These are phyloP conservation scores for Lentithecium fluviatile DNA, from an alignment of 495 filamentous ascomycete genomes.

Conservation along the genomic window DNA sequence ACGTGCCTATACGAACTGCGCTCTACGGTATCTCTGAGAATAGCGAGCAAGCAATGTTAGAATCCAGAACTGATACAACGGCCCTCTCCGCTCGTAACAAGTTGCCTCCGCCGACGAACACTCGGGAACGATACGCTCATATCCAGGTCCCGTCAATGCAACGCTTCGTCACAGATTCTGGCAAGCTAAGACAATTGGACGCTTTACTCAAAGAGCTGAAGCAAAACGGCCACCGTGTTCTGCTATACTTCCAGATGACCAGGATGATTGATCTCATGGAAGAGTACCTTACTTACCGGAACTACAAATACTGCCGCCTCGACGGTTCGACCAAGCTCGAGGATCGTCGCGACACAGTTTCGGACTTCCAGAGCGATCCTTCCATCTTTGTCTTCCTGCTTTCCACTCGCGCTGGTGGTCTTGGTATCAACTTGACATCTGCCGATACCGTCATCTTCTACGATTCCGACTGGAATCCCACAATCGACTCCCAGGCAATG, in stretches of 20 bases:
- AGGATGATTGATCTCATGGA: slow-evolving; percentile 99
- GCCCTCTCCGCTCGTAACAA: slow-evolving; percentile 63
- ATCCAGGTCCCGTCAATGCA: slow-evolving; percentile 97
- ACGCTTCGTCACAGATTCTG: slow-evolving; percentile 95
- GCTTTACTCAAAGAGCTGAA: slow-evolving; percentile 83
- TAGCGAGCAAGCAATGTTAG: slow-evolving; percentile 72
- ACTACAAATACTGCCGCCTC: slow-evolving; percentile 96
- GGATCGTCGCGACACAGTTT: slow-evolving; percentile 92
- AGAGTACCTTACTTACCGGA: slow-evolving; percentile 96
- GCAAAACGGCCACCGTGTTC: slow-evolving; percentile 86
- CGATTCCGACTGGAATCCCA: slow-evolving; percentile 99
- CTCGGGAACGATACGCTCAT: slow-evolving; percentile 79
- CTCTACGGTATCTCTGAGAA: slow-evolving; percentile 65
- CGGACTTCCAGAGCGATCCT: slow-evolving; percentile 88
- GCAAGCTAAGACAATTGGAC: slow-evolving; percentile 92
- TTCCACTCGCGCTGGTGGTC: slow-evolving; percentile 91
- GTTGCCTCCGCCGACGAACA: slow-evolving; percentile 72
- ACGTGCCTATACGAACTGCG: slow-evolving; percentile 66
- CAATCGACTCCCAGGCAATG: slow-evolving; percentile 98
- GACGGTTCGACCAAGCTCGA: slow-evolving; percentile 98
- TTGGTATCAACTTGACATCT: slow-evolving; percentile 94
- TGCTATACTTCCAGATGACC: slow-evolving; percentile 99
- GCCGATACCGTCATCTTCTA: slow-evolving; percentile 98
- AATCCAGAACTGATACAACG: slow-evolving; percentile 62
- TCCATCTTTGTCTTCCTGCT: slow-evolving; percentile 97